Percentiles rank a stretch among this genome's conserved stretches.
These are phyloP conservation scores for Leishmania guyanensis DNA, from an alignment of 208 protist genomes.

Conservation along the genomic window DNA sequence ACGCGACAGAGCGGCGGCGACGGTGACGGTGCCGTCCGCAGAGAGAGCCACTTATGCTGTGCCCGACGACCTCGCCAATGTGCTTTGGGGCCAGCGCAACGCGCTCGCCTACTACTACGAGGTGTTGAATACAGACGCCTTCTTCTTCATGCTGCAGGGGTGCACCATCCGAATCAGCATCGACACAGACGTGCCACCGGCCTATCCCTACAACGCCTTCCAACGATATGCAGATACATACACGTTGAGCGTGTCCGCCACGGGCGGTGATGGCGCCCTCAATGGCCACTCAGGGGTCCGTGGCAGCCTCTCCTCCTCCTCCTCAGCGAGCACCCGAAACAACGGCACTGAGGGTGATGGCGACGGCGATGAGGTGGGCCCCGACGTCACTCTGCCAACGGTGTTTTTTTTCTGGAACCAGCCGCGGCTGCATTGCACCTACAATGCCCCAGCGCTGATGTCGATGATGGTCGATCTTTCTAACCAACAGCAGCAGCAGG, in stretches of 20 bases:
- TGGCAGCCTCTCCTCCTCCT: background rate
- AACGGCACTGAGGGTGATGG: background rate
- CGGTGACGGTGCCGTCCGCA: background rate
- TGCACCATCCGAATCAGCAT: slow-evolving; percentile 35
- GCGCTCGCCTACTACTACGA: slow-evolving; percentile 27
- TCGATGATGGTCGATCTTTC: background rate
- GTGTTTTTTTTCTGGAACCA: slow-evolving; percentile 59
- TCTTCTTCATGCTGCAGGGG: slow-evolving; percentile 40
- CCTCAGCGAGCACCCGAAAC: background rate
- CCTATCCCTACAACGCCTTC: slow-evolving; percentile 19
- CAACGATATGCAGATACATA: slow-evolving; percentile 13
- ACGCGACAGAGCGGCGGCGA: background rate
- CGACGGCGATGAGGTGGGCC: background rate
- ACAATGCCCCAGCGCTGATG: slow-evolving; percentile 35
- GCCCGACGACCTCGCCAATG: background rate
- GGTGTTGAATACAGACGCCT: slow-evolving; percentile 10
- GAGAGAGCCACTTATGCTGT: background rate
- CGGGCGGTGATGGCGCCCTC: background rate
- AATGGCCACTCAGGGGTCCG: background rate
- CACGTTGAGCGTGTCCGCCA: background rate
- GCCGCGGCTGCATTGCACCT: slow-evolving; percentile 45
- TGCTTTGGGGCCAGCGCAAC: slow-evolving; percentile 10
- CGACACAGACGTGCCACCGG: background rate
- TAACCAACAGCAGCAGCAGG: background rate
- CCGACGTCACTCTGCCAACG: slow-evolving; percentile 11